A percentile compares a stretch with the other conserved stretches of the same genome.
Conservation (phyloP, 2,329 filamentous ascomycete genomes). For the Nigrograna mackinnonii region DNA sequence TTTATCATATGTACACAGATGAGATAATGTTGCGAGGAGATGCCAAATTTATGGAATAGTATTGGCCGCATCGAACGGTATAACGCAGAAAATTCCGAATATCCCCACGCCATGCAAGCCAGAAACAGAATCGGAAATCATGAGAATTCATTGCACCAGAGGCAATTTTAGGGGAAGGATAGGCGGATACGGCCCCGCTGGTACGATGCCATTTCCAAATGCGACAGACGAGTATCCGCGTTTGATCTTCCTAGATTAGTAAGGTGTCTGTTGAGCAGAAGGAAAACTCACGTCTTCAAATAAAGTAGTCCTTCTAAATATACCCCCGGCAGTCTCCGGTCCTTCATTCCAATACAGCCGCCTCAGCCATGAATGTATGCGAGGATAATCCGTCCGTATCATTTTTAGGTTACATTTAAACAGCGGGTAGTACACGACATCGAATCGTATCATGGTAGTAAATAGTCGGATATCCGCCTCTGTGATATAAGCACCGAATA, state of each 20-base stretch:
- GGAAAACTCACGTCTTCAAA: slow-evolving; percentile 24
- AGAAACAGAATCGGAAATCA: too few species aligned
- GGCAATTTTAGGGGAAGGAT: slow-evolving; percentile 15
- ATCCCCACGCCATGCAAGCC: background rate
- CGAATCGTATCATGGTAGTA: slow-evolving; percentile 64
- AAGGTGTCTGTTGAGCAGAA: background rate
- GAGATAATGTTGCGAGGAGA: too few species aligned
- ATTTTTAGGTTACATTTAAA: slow-evolving; percentile 83
- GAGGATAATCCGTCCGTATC: slow-evolving; percentile 81
- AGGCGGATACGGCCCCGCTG: slow-evolving; percentile 18
- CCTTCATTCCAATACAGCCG: slow-evolving; percentile 76
- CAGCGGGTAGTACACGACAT: slow-evolving; percentile 55
- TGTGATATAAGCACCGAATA: slow-evolving; percentile 67
- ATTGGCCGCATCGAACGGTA: too few species aligned
- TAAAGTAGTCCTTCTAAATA: slow-evolving; percentile 30
- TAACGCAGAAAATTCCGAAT: background rate
- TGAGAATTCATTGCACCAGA: too few species aligned
- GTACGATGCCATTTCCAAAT: slow-evolving; percentile 22
- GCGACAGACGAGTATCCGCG: slow-evolving; percentile 28
- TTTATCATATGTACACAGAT: too few species aligned
- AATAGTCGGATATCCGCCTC: slow-evolving; percentile 54
- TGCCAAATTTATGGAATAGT: too few species aligned
- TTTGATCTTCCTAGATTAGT: slow-evolving; percentile 27
- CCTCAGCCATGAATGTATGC: slow-evolving; percentile 78
- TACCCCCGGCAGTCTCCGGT: slow-evolving; percentile 26